Percentiles rank a stretch among this genome's conserved stretches.
Conservation (phyloP, 345 rosid genomes). For the Rhodamnia argentea region DNA sequence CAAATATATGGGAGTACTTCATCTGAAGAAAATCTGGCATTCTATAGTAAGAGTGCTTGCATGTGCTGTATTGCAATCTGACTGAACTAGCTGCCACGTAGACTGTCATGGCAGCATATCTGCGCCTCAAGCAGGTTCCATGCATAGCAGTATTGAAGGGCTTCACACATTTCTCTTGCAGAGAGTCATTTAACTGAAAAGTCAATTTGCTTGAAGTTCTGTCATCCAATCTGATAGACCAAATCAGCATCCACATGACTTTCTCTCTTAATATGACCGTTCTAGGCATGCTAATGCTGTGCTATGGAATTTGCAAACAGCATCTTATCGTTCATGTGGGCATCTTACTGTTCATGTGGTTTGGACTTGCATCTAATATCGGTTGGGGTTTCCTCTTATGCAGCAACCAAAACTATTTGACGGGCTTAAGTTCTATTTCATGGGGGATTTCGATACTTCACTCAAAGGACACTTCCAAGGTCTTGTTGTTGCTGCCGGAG, state of each 20-base stretch:
- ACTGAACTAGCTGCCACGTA: not conserved
- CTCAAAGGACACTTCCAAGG: constrained; percentile 80
- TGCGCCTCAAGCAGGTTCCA: not conserved
- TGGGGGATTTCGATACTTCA: constrained; percentile 62
- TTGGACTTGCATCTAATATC: not conserved
- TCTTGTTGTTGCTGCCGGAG: constrained; percentile 64
- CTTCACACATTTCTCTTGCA: not conserved
- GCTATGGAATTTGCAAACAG: not conserved
- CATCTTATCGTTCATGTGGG: not conserved
- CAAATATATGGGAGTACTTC: not conserved
- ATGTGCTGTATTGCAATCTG: not conserved
- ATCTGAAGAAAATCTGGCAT: not conserved
- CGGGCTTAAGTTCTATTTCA: constrained; percentile 43
- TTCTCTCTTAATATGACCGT: not conserved
- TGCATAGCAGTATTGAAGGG: not conserved
- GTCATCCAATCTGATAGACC: not conserved
- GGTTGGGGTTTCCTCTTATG: constrained; percentile 3
- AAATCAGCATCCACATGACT: not conserved
- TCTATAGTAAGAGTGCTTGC: not conserved
- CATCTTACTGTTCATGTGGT: not conserved
- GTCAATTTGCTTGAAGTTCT: not conserved
- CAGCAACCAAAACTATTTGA: constrained; percentile 56
- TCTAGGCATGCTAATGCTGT: not conserved
- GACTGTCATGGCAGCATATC: not conserved
- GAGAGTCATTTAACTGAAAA: not conserved